These are phyloP conservation scores for Ophiosphaerella korrae DNA, from an alignment of 2,329 filamentous ascomycete genomes.

Conservation along the genomic window DNA sequence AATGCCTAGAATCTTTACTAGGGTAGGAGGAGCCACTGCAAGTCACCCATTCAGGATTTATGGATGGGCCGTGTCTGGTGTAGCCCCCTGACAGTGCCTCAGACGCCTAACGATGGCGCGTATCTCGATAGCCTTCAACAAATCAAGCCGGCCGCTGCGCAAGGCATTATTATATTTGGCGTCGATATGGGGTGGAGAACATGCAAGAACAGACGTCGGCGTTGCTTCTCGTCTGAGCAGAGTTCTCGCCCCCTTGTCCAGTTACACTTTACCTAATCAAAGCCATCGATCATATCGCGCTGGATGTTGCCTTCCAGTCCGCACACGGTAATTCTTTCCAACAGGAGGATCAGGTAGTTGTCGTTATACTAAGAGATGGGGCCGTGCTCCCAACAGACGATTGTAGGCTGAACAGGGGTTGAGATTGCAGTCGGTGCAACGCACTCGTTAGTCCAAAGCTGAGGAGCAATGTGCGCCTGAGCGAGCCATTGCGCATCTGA, in stretches of 20 bases:
- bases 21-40: slow-evolving; percentile 9
- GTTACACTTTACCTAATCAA: slow-evolving; percentile 6
- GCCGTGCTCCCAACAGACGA: slow-evolving; percentile 7
- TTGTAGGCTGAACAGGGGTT: slow-evolving; percentile 10
- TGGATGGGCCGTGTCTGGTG: slow-evolving; percentile 7
- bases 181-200: slow-evolving; percentile 1
- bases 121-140: slow-evolving; percentile 6
- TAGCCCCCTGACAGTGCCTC: slow-evolving; percentile 14
- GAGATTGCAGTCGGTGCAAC: slow-evolving; percentile 2
- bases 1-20: slow-evolving; percentile 7
- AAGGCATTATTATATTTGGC: neutral
- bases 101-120: slow-evolving; percentile 9
- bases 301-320: slow-evolving; percentile 1
- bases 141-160: neutral
- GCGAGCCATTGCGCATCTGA: too few species aligned
- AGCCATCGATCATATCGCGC: slow-evolving; percentile 6
- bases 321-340: slow-evolving; percentile 1
- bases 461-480: neutral
- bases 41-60: slow-evolving; percentile 11
- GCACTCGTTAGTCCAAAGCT: neutral
- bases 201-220: slow-evolving; percentile 1
- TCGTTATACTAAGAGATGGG: slow-evolving; percentile 9
- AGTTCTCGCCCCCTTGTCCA: slow-evolving; percentile 7
- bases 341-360: slow-evolving; percentile 1
- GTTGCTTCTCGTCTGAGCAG: slow-evolving; percentile 8